phyloP scores from a whole-genome alignment of 2,329 filamentous ascomycete genomes.

The Talaromyces funiculosus region DNA sequence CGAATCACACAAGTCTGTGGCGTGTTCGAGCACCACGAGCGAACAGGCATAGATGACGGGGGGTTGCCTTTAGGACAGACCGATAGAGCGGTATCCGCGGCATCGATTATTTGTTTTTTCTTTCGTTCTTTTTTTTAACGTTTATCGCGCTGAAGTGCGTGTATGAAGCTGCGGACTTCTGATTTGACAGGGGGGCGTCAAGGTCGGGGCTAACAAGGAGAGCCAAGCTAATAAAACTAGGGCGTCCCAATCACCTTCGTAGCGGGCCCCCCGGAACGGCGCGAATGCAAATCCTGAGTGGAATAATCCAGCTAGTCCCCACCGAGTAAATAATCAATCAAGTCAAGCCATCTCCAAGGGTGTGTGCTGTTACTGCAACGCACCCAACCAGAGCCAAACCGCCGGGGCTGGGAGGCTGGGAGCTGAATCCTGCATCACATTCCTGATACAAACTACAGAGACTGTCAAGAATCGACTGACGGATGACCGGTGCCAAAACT shows the following conservation, averaged over 20 bases:
- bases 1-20: slow-evolving; percentile 10
- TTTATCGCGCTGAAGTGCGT: neutral
- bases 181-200: slow-evolving; percentile 5
- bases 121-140: neutral
- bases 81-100: slow-evolving; percentile 15
- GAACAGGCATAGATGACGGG: neutral
- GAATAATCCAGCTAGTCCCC: slow-evolving; percentile 3
- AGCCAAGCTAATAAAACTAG: slow-evolving; percentile 8
- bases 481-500: neutral
- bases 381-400: slow-evolving; percentile 7
- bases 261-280: slow-evolving; percentile 10
- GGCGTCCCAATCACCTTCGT: slow-evolving; percentile 8
- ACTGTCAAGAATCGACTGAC: neutral
- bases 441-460: neutral
- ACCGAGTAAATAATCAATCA: neutral
- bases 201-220: neutral
- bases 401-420: neutral
- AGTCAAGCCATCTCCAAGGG: neutral
- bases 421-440: slow-evolving; percentile 10
- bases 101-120: slow-evolving; percentile 5
- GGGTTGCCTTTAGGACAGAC: slow-evolving; percentile 6
- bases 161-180: neutral
- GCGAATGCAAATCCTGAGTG: slow-evolving; percentile 12
- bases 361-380: slow-evolving; percentile 6
- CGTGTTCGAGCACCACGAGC: slow-evolving; percentile 11